Conservation (phyloP, 495 filamentous ascomycete genomes). For the Penicillium daleae region DNA sequence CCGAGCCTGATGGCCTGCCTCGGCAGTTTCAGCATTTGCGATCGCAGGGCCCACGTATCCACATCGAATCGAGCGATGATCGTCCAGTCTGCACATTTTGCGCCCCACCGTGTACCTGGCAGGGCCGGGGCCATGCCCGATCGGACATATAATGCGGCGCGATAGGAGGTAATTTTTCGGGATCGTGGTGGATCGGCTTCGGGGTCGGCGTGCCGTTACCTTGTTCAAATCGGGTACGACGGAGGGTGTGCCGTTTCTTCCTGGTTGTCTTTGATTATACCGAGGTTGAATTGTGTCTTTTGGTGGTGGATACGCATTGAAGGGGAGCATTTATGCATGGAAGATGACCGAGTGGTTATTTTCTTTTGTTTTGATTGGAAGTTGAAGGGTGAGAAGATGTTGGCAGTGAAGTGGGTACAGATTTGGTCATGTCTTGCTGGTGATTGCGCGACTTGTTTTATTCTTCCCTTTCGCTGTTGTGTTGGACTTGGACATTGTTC, state of each 20-base stretch:
- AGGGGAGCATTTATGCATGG: conserved; percentile 8
- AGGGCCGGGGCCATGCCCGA: neutral
- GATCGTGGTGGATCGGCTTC: conserved; percentile 13
- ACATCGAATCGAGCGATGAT: conserved; percentile 15
- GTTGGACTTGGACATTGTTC: neutral
- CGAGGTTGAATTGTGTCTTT: conserved; percentile 5
- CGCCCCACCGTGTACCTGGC: neutral
- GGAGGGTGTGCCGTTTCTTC: neutral
- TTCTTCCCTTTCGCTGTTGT: conserved; percentile 2
- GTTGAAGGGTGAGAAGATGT: neutral
- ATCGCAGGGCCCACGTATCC: conserved; percentile 13
- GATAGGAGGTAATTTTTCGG: conserved; percentile 12
- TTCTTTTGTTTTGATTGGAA: neutral
- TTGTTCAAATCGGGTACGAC: conserved; percentile 1
- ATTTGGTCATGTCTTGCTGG: neutral
- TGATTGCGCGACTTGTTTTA: conserved; percentile 6
- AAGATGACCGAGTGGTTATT: conserved; percentile 5
- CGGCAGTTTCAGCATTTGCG: conserved; percentile 20
- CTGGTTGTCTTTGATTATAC: conserved; percentile 3
- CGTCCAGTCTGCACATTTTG: neutral
- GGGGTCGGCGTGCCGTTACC: conserved; percentile 17
- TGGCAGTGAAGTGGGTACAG: neutral
- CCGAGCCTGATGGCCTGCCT: conserved; percentile 16
- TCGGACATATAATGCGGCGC: neutral
- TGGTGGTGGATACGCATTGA: neutral